These are phyloP conservation scores for Cystofilobasidium capitatum DNA, from an alignment of 768 basidiomycete genomes.

Conservation along the genomic window DNA sequence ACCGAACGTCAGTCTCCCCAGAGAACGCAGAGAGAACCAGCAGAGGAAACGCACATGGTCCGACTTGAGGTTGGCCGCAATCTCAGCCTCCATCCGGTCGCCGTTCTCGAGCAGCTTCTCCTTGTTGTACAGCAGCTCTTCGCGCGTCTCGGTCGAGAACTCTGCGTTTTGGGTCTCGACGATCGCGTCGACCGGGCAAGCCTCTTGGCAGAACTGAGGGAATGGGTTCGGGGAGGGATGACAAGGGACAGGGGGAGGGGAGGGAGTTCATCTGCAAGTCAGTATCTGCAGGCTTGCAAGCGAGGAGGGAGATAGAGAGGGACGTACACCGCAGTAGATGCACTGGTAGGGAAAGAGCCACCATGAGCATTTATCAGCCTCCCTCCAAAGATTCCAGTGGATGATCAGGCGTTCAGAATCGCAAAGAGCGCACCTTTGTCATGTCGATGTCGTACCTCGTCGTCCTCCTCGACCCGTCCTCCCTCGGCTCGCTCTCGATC, in stretches of 20 bases:
- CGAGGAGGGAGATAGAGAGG: neutral
- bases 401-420: too few species aligned
- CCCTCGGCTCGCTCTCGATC: constrained; percentile 91
- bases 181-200: constrained; percentile 64
- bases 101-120: constrained; percentile 96
- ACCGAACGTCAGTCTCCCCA: too few species aligned
- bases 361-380: too few species aligned
- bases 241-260: too few species aligned
- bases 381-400: too few species aligned
- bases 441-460: constrained; percentile 99
- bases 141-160: constrained; percentile 92
- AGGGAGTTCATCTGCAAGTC: too few species aligned
- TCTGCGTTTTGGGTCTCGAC: constrained; percentile 86
- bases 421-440: constrained; percentile 54
- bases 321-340: constrained; percentile 88
- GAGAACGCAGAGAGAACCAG: too few species aligned
- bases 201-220: constrained; percentile 56
- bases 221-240: neutral
- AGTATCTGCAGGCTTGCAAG: neutral
- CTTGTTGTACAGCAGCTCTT: constrained; percentile 98
- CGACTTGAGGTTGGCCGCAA: constrained; percentile 68
- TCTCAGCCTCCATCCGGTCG: constrained; percentile 92
- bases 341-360: constrained; percentile 47
- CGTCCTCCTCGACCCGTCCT: constrained; percentile 90
- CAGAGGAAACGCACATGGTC: constrained; percentile 42